Percentiles rank a stretch among this genome's conserved stretches.
Evolutionary conservation across 352 stramenopile species (phyloP).

Genomic region (Phytophthora pluvialis): DNA sequence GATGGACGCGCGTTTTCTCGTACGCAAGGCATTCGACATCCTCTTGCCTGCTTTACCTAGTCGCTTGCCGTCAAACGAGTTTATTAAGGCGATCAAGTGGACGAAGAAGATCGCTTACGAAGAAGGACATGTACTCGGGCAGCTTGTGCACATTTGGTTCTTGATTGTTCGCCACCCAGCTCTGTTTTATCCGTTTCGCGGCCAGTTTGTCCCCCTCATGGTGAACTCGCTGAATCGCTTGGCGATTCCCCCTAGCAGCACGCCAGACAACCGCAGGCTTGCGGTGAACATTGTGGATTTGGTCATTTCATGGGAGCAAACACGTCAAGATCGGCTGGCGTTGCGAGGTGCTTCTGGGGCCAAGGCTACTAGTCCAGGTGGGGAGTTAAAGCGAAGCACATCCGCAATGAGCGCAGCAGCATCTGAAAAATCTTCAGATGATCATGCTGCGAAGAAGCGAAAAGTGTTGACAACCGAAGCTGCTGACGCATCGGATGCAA

Average conservation of each 20-base stretch:
- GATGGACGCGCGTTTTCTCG: conserved; percentile 94
- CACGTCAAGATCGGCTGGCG: conserved; percentile 71
- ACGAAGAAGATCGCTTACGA: conserved; percentile 98
- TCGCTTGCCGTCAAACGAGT: conserved; percentile 91
- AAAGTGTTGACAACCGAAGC: conserved; percentile 44
- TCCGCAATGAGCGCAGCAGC: conserved; percentile 26
- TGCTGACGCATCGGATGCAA: conserved; percentile 18
- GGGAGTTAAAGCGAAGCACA: conserved; percentile 48
- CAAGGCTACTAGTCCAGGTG: conserved; percentile 24
- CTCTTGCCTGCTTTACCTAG: conserved; percentile 93
- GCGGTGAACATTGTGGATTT: conserved; percentile 95
- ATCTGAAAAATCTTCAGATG: conserved; percentile 16
- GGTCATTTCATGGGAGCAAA: conserved; percentile 96
- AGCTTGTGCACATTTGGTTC: conserved; percentile 98
- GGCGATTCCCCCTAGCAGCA: conserved; percentile 93
- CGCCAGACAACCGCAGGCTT: conserved; percentile 93
- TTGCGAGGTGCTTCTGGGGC: conserved; percentile 22
- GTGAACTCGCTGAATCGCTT: conserved; percentile 96
- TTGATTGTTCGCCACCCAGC: conserved; percentile 94
- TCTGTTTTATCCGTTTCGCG: conserved; percentile 93
- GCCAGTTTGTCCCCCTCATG: conserved; percentile 96
- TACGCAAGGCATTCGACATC: conserved; percentile 95
- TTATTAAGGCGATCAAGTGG: conserved; percentile 97
- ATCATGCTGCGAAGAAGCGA: conserved; percentile 51
- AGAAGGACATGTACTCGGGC: conserved; percentile 94